A percentile compares a stretch with the other conserved stretches of the same genome.
These are phyloP conservation scores for Hortaea sp. DNA, from an alignment of 2,329 filamentous ascomycete genomes.

Conservation along the genomic window DNA sequence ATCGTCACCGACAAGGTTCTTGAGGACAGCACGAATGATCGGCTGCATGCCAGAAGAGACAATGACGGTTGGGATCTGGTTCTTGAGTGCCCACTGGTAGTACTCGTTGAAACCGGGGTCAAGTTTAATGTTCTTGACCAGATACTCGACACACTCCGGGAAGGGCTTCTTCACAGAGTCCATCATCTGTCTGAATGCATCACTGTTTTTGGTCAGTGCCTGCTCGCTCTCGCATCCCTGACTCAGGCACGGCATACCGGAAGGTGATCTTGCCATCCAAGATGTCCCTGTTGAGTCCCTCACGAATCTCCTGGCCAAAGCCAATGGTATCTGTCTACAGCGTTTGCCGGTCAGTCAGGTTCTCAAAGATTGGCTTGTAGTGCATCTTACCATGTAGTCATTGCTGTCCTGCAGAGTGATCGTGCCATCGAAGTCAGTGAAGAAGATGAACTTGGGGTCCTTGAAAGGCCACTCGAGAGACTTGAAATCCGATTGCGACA, in stretches of 20 bases:
- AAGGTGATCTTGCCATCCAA: constrained; percentile 63
- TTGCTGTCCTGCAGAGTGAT: constrained; percentile 70
- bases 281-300: constrained; percentile 64
- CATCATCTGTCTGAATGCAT: constrained; percentile 86
- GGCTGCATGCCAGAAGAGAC: constrained; percentile 88
- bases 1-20: constrained; percentile 70
- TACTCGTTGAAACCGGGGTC: constrained; percentile 85
- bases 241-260: constrained; percentile 37
- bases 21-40: constrained; percentile 74
- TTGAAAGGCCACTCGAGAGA: constrained; percentile 35
- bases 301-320: constrained; percentile 63
- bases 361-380: not conserved
- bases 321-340: constrained; percentile 81
- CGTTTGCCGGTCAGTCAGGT: constrained; percentile 46
- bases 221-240: not conserved
- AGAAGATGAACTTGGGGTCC: constrained; percentile 88
- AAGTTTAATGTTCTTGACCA: constrained; percentile 74
- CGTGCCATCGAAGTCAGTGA: constrained; percentile 97
- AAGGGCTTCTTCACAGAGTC: constrained; percentile 74
- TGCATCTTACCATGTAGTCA: constrained; percentile 47
- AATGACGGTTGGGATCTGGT: constrained; percentile 87
- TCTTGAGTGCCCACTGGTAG: constrained; percentile 66
- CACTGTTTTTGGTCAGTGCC: constrained; percentile 33
- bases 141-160: constrained; percentile 66
- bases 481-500: constrained; percentile 28